Conservation (phyloP, 208 protist genomes). For the Acanthamoeba lenticulata region DNA sequence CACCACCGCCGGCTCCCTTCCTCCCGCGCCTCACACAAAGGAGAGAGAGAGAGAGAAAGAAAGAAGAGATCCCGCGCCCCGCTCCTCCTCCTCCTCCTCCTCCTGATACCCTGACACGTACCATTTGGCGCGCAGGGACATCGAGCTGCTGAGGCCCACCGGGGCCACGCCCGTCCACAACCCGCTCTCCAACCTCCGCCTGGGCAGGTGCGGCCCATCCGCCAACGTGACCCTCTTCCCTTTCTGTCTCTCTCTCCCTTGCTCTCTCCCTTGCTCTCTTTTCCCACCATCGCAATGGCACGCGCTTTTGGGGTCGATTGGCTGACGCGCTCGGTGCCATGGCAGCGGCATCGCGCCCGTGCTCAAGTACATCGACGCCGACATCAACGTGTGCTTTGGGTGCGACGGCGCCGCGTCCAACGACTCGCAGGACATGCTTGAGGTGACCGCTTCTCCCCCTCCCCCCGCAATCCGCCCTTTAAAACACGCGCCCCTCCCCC, state of each 20-base stretch:
- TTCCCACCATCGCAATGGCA: background rate
- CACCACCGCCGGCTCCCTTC: background rate
- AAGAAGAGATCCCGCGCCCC: too few relatives aligned
- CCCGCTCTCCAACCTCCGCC: background rate
- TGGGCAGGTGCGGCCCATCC: background rate
- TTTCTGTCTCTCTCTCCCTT: background rate
- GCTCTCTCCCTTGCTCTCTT: background rate
- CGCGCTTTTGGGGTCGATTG: background rate
- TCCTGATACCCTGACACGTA: background rate
- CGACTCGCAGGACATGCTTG: slow-evolving; percentile 43
- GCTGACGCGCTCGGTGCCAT: background rate
- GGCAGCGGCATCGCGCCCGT: slow-evolving; percentile 23
- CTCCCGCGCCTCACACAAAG: background rate
- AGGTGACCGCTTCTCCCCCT: background rate
- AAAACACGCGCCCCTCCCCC: too few relatives aligned
- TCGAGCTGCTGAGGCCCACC: background rate
- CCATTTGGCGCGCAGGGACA: background rate
- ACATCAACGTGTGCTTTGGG: slow-evolving; percentile 18
- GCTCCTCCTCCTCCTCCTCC: background rate
- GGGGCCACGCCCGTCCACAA: slow-evolving; percentile 1
- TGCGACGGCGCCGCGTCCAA: slow-evolving; percentile 43
- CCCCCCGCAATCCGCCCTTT: too few relatives aligned
- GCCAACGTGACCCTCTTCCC: background rate
- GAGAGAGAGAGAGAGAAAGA: too few relatives aligned
- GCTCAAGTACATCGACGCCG: background rate